These are phyloP conservation scores for Ceratobasidium sp. DNA, from an alignment of 1,284 basidiomycete species.

Conservation along the genomic window DNA sequence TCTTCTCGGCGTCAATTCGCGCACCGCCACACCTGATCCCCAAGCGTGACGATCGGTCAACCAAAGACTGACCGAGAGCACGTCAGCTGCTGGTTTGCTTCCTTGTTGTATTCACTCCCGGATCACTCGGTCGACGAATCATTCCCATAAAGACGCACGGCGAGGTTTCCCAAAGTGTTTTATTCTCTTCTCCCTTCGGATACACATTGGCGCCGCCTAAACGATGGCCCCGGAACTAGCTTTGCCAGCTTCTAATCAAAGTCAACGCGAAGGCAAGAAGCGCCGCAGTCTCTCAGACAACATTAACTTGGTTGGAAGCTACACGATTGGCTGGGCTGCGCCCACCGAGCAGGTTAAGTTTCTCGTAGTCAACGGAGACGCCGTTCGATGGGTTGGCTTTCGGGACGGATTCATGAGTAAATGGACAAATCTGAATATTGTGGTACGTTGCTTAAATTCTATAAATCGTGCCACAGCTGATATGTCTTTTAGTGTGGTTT, in stretches of 20 bases:
- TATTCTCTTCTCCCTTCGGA: no score
- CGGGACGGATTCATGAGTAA: conserved; percentile 38
- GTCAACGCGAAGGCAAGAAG: not conserved
- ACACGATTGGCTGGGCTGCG: conserved; percentile 35
- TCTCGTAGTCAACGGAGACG: conserved; percentile 23
- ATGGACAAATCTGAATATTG: conserved; percentile 39
- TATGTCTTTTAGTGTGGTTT: conserved; percentile 35
- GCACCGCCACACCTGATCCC: no score
- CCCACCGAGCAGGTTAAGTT: conserved; percentile 33
- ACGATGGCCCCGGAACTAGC: not conserved
- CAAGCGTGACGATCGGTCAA: no score
- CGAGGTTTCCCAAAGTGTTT: no score
- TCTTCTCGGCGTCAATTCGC: no score
- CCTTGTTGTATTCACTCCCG: no score
- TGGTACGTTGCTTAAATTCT: conserved; percentile 30
- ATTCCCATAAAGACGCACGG: no score
- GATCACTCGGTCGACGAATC: no score
- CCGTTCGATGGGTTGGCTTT: conserved; percentile 31
- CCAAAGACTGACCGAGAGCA: no score
- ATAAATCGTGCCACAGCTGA: conserved; percentile 4
- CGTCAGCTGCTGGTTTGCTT: no score
- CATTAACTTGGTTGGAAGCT: conserved; percentile 21
- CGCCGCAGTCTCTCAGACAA: conserved; percentile 12
- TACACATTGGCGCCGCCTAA: no score
- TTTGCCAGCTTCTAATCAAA: not conserved